Base-by-base conservation (phyloP, 108 stramenopile species). In the Nannochloropsis gaditana region DNA sequence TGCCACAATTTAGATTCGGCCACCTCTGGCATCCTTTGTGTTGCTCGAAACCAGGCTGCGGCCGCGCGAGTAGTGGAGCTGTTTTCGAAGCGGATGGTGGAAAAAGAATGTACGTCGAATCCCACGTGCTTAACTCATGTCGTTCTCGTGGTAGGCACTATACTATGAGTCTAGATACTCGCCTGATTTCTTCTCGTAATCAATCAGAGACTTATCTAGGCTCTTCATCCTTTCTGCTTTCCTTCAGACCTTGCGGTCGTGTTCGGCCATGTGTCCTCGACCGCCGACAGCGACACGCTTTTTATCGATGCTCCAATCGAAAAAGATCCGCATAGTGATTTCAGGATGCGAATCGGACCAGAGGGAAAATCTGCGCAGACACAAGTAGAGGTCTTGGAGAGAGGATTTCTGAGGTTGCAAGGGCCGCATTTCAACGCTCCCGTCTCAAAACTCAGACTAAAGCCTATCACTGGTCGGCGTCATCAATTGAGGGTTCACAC, bases 401-500 rank as follows among this genome's bases (percentile, higher is more conserved):
- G n/a, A 73, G 59, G 59, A 3, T 73, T n/a, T 73, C 59, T 73
- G 19, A 73, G 19, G 15, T n/a, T 73, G 59, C 59, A 73, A 73
- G 59, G 59, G n/a, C 59, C 59, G 15, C 59, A 73, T 3, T 73
- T n/a, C 59, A 73, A 73, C n/a, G 59, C 59, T n/a, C 59, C 6
- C n/a, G 59, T 73, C 8, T 73, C 59, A 15, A 73, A 73, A n/a
- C 59, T 82, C 21, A 15, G 4, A 82, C 82, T 82, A 15, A 4
- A 82, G 82, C 82, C 82, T 15, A 45, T 45, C 44, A 82, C 82
- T 82, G 82, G 82, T 19, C 15, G 82, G 19, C 15, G 82, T 5
- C 82, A 82, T 45, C 82, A 82, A 21, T 45, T 82, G 45, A 43
- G 82, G 82, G 82, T 82, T 19, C 82, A 82, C 45, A 82, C 45